phyloP scores from a whole-genome alignment of 2,329 filamentous ascomycete species.

The Salinomyces thailandicus region DNA sequence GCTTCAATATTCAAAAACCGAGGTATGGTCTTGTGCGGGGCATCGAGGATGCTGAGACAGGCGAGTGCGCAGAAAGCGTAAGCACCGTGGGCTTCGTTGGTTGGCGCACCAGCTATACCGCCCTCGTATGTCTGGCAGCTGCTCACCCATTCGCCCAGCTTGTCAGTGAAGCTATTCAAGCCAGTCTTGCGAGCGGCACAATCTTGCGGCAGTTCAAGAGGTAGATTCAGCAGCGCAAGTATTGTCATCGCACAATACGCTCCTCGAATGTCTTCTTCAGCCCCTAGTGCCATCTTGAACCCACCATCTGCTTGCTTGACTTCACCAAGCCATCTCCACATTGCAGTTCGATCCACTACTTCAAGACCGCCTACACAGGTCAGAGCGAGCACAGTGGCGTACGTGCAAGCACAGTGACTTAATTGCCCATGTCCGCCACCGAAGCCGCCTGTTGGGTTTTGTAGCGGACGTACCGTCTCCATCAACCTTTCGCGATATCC shows the following conservation, averaged over 20 bases:
- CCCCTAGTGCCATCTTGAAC: conserved; percentile 77
- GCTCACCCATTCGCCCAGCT: conserved; percentile 68
- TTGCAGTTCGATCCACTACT: conserved; percentile 65
- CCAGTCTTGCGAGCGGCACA: conserved; percentile 57
- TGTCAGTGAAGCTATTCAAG: conserved; percentile 55
- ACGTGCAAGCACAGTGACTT: conserved; percentile 81
- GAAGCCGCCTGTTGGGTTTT: conserved; percentile 76
- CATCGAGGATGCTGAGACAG: conserved; percentile 74
- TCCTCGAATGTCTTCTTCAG: conserved; percentile 88
- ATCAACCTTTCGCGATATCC: conserved; percentile 53
- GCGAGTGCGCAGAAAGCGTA: conserved; percentile 93
- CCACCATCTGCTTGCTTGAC: conserved; percentile 82
- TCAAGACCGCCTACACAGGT: conserved; percentile 67
- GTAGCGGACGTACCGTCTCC: conserved; percentile 67
- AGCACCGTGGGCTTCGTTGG: conserved; percentile 86
- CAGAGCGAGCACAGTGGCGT: conserved; percentile 71
- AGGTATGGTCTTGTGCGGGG: conserved; percentile 62
- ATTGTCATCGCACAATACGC: conserved; percentile 86
- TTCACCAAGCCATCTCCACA: conserved; percentile 84
- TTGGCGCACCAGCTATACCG: conserved; percentile 76
- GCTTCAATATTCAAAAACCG: conserved; percentile 67
- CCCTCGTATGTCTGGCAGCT: conserved; percentile 93
- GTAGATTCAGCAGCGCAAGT: conserved; percentile 72
- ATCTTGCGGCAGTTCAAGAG: conserved; percentile 64
- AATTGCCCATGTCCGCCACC: conserved; percentile 87